Evolutionary conservation across 371 early-diverging fungal species (phyloP).

Genomic region (Coemansia sp.): DNA sequence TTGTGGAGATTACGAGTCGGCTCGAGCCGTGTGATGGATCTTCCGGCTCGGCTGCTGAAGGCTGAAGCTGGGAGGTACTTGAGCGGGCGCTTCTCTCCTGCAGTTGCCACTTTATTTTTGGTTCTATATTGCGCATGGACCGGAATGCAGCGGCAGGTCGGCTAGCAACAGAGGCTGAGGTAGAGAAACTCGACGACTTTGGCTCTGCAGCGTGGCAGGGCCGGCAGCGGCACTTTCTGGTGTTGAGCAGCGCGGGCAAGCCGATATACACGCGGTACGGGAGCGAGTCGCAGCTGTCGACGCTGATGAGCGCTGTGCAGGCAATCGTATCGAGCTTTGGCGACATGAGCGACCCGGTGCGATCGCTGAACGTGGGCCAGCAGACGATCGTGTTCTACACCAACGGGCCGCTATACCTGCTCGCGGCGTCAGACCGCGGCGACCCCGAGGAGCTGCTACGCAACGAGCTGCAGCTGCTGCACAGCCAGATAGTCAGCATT

Average conservation of each 20-base stretch:
- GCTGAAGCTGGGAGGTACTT: no score
- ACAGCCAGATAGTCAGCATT: slow-evolving; percentile 85
- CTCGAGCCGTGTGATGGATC: not conserved
- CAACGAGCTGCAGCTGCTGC: slow-evolving; percentile 76
- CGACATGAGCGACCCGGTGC: slow-evolving; percentile 77
- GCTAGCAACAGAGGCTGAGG: not conserved
- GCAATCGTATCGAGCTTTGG: slow-evolving; percentile 86
- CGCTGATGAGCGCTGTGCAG: slow-evolving; percentile 89
- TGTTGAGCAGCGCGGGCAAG: slow-evolving; percentile 54
- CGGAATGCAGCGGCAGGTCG: not conserved
- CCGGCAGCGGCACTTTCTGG: slow-evolving; percentile 49
- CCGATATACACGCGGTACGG: slow-evolving; percentile 68
- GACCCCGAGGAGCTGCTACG: slow-evolving; percentile 82
- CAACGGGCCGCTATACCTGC: slow-evolving; percentile 80
- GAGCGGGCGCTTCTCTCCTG: not conserved
- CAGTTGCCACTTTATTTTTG: not conserved
- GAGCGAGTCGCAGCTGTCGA: slow-evolving; percentile 84
- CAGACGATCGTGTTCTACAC: slow-evolving; percentile 83
- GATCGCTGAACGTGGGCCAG: slow-evolving; percentile 74
- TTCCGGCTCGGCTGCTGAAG: not conserved
- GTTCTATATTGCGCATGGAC: slow-evolving; percentile 1
- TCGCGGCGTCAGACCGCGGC: slow-evolving; percentile 77
- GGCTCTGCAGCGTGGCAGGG: slow-evolving; percentile 42
- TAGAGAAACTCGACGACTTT: slow-evolving; percentile 42
- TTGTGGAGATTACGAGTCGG: no score